These are phyloP conservation scores for Penicillium sp. DNA, from an alignment of 2,329 filamentous ascomycete species.

Conservation along the genomic window DNA sequence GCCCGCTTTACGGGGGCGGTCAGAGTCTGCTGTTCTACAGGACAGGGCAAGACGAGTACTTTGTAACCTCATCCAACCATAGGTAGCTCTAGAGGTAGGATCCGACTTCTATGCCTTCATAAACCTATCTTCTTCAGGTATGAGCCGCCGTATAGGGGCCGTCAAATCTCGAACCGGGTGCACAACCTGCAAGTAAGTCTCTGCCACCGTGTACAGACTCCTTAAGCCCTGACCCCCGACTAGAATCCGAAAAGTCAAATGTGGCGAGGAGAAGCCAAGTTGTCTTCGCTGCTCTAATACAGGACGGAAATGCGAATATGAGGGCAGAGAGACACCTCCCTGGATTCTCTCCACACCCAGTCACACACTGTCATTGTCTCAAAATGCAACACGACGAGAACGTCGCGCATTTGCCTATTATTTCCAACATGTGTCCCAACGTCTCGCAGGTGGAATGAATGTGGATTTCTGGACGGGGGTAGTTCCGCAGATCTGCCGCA, in stretches of 20 bases:
- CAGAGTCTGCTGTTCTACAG: background rate
- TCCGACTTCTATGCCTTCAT: background rate
- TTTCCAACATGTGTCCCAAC: constrained; percentile 16
- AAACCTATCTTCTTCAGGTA: background rate
- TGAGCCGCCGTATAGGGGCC: constrained; percentile 7
- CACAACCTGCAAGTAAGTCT: constrained; percentile 20
- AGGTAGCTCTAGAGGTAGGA: background rate
- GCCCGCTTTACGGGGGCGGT: background rate
- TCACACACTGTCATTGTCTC: background rate
- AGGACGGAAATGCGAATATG: constrained; percentile 22
- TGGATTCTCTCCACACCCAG: background rate
- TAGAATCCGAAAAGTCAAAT: constrained; percentile 24
- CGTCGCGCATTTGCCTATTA: constrained; percentile 29
- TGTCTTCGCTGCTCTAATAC: constrained; percentile 21
- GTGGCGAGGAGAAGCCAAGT: constrained; percentile 26
- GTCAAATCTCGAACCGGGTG: constrained; percentile 16
- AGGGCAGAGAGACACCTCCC: background rate
- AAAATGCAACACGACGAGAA: constrained; percentile 13
- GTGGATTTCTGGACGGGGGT: constrained; percentile 23
- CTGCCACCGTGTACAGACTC: background rate
- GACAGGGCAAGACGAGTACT: no score
- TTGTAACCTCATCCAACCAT: background rate
- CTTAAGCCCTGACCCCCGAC: background rate
- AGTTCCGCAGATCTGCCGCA: constrained; percentile 21
- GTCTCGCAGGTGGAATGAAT: constrained; percentile 16